A percentile compares a stretch with the other conserved stretches of the same genome.
Conservation (phyloP, 2,329 filamentous ascomycete species). For the Aspergillus fijiensis region DNA sequence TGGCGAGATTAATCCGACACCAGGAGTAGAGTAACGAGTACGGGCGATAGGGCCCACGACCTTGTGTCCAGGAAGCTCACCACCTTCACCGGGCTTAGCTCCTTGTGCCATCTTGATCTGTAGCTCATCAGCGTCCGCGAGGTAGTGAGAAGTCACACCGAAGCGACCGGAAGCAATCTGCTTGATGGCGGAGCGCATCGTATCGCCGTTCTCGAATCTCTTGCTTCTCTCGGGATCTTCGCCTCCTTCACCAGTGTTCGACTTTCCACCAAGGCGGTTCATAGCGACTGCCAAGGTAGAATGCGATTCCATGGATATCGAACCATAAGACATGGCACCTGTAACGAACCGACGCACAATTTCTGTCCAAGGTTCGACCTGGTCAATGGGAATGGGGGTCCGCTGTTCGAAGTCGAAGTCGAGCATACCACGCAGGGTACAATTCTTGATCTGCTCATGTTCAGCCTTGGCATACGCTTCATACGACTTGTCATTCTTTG, state of each 20-base stretch:
- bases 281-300: conserved; percentile 93
- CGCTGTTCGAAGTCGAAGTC: conserved; percentile 94
- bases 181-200: conserved; percentile 96
- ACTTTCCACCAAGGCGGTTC: conserved; percentile 95
- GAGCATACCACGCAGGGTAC: conserved; percentile 87
- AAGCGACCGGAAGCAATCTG: conserved; percentile 95
- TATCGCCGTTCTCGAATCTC: conserved; percentile 85
- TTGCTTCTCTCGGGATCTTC: conserved; percentile 90
- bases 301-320: conserved; percentile 97
- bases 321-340: conserved; percentile 97
- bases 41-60: conserved; percentile 91
- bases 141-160: conserved; percentile 90
- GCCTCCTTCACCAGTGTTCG: conserved; percentile 95
- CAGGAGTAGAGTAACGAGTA: conserved; percentile 92
- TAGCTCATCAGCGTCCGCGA: conserved; percentile 91
- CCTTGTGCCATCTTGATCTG: conserved; percentile 99
- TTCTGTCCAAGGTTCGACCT: conserved; percentile 97
- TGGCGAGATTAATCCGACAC: conserved; percentile 92
- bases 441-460: conserved; percentile 95
- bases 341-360: conserved; percentile 96
- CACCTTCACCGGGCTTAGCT: conserved; percentile 95
- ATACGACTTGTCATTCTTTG: conserved; percentile 98
- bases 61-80: conserved; percentile 95
- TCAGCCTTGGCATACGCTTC: conserved; percentile 91
- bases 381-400: conserved; percentile 84